Evolutionary conservation across 306 rosid genomes (phyloP).

Genomic region (Astragalus glycyphyllos): DNA sequence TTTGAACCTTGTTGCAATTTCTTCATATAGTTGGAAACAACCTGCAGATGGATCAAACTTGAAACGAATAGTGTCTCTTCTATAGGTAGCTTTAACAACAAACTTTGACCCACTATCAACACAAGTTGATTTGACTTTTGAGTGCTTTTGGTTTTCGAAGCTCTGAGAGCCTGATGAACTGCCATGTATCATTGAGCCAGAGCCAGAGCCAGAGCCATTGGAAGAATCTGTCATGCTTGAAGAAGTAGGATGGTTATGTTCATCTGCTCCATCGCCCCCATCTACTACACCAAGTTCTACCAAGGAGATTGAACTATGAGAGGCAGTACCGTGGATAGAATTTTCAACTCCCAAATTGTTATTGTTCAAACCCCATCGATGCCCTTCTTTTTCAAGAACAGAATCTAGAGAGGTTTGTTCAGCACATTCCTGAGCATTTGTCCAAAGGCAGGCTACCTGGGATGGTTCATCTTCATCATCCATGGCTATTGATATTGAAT

Average conservation of each 20-base stretch:
- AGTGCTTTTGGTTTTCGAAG: slow-evolving; percentile 61
- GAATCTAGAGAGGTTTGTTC: slow-evolving; percentile 44
- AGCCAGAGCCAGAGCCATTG: slow-evolving; percentile 60
- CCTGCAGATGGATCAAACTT: slow-evolving; percentile 75
- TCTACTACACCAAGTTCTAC: slow-evolving; percentile 51
- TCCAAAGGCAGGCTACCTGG: slow-evolving; percentile 38
- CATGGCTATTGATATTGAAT: slow-evolving; percentile 52
- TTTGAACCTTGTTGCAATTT: slow-evolving; percentile 76
- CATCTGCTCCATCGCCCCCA: slow-evolving; percentile 50
- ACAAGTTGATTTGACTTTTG: slow-evolving; percentile 47
- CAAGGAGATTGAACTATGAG: slow-evolving; percentile 59
- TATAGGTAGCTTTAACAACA: slow-evolving; percentile 76
- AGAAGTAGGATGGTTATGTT: slow-evolving; percentile 59
- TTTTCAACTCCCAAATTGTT: slow-evolving; percentile 45
- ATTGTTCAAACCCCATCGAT: slow-evolving; percentile 38
- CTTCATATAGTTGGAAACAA: slow-evolving; percentile 75
- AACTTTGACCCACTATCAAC: slow-evolving; percentile 63
- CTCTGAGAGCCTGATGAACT: slow-evolving; percentile 75
- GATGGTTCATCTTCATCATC: slow-evolving; percentile 52
- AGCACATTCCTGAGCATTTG: slow-evolving; percentile 39
- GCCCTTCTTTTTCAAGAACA: slow-evolving; percentile 42
- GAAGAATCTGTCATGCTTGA: slow-evolving; percentile 82
- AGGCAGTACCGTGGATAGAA: slow-evolving; percentile 37
- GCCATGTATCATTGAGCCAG: slow-evolving; percentile 48
- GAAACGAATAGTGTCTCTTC: slow-evolving; percentile 80